Evolutionary conservation across 352 stramenopile species (phyloP), one percentile per base, ranked within the genome.

Genomic region (Vaucheria bursata): DNA sequence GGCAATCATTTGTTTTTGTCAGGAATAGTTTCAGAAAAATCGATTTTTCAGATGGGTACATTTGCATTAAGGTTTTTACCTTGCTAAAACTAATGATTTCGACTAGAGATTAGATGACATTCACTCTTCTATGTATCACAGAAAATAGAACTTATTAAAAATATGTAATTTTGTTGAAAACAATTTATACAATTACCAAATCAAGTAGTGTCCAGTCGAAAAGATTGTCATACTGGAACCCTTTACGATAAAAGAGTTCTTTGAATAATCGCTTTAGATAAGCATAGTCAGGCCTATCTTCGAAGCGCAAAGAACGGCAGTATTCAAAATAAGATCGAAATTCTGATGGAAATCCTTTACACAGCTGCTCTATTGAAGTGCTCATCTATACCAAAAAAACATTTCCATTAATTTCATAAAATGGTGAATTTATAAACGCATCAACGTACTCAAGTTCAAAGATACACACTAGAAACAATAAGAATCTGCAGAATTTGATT

Each of bases 251-350:
- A 85, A 98, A 98, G 33, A 98, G 89, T 82, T 99, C 95, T 88
- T 97, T 97, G 87, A 99, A 99, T 52, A 99, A 86, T 79, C 94
- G 88, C 88, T 94, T 98, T 80, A 97, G 86, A 84, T 97, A 97
- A 0, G 89, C 89, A 86, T 96, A 96, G 86, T 97, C 90, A 5
- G 92, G 92, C 71, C 91, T 85, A 85, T 96, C 92, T 75, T 96
- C 92, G 84, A 97, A 97, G 66, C 91, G 85, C 4, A 97, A 86
- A 12, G 85, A 89, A 32, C 92, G 88, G 83, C 90, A 96, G 82
- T 97, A 97, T 84, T 98, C 94, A 85, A 98, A 98, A 89, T 98
- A 98, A 4, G 90, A 94, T 64, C 93, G 89, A 86, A 98, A 98
- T 85, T 98, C 93, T 7, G 92, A 67, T 71, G 82, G 81, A 72